phyloP scores from a whole-genome alignment of 2,329 filamentous ascomycete genomes.

The Colletotrichum horii region DNA sequence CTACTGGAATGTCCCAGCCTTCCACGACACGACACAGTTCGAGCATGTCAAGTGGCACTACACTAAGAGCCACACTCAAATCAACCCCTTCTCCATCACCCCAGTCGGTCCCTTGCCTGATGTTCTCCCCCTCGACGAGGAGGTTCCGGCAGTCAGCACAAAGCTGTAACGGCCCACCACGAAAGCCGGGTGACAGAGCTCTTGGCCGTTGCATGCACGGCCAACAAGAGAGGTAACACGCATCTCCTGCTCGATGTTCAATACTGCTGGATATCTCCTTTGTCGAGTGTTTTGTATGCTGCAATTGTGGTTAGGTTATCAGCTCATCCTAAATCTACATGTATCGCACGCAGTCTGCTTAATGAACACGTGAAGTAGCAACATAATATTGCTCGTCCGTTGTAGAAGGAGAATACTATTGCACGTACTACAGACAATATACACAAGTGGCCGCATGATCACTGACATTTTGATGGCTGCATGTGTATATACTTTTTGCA shows the following conservation, averaged over 20 bases:
- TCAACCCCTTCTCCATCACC: constrained; percentile 76
- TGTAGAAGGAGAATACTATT: neutral
- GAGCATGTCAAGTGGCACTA: constrained; percentile 90
- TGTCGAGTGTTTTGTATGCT: neutral
- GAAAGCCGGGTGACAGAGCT: neutral
- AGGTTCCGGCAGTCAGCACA: constrained; percentile 65
- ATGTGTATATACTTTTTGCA: neutral
- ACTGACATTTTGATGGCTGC: neutral
- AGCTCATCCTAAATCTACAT: neutral
- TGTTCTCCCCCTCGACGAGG: constrained; percentile 78
- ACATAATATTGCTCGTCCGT: neutral
- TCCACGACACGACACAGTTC: constrained; percentile 84
- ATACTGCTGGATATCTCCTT: neutral
- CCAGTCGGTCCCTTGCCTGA: constrained; percentile 85
- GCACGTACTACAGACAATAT: neutral
- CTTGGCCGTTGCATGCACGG: neutral
- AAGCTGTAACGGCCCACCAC: neutral
- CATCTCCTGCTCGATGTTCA: neutral
- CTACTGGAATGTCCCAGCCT: constrained; percentile 84
- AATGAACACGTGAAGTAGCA: neutral
- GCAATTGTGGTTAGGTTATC: neutral
- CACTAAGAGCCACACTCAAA: constrained; percentile 66
- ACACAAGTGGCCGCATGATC: neutral
- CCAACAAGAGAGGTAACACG: neutral
- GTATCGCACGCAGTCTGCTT: neutral